Percentiles rank a stretch among this genome's conserved stretches.
Conservation (phyloP, 257 asterid species). For the Lycium ferocissimum region DNA sequence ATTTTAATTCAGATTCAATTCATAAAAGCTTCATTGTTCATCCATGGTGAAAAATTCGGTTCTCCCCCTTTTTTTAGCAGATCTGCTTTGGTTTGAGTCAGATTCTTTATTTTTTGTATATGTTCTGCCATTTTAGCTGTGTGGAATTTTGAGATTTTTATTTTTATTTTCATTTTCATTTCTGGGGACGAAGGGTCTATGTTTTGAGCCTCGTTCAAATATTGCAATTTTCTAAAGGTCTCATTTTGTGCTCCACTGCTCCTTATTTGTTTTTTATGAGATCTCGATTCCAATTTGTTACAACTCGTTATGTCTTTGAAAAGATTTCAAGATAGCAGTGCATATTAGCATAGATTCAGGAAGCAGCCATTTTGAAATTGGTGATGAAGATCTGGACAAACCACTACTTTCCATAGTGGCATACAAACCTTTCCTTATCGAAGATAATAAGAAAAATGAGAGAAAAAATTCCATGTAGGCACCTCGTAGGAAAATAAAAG, state of each 20-base stretch:
- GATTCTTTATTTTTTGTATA: background rate
- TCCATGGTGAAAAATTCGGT: too few relatives aligned
- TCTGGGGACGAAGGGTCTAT: background rate
- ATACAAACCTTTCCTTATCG: background rate
- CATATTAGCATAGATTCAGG: background rate
- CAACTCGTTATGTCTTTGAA: background rate
- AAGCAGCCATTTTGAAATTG: background rate
- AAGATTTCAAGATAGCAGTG: background rate
- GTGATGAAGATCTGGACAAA: background rate
- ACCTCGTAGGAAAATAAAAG: too few relatives aligned
- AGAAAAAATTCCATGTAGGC: too few relatives aligned
- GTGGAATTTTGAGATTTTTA: background rate
- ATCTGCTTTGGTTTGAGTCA: background rate
- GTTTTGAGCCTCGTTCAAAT: background rate
- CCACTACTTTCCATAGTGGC: background rate
- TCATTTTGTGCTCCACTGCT: background rate
- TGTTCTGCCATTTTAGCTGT: background rate
- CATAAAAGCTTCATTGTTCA: too few relatives aligned
- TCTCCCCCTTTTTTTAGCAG: background rate
- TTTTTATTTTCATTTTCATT: background rate
- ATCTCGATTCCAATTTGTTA: background rate
- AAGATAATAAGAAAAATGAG: background rate
- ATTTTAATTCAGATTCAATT: too few relatives aligned
- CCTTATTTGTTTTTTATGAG: conserved; percentile 3
- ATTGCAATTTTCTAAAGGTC: background rate